Evolutionary conservation across 2,329 filamentous ascomycete species (phyloP), one percentile per base, ranked within the genome.

Genomic region (Sporothrix protearum): DNA sequence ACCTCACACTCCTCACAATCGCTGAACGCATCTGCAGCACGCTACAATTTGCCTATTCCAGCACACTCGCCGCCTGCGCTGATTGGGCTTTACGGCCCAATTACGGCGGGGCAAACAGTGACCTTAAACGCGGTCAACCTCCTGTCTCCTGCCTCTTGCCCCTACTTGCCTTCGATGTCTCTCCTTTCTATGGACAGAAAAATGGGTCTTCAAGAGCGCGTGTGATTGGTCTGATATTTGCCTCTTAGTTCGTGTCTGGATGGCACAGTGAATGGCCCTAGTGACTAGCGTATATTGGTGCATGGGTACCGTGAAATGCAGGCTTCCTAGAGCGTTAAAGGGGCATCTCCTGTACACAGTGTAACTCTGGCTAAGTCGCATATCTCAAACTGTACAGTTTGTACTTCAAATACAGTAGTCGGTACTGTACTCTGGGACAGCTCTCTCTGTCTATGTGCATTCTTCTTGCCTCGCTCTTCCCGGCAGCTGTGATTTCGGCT

Each of bases 41-140:
- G 64, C n/a, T 53, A 22, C 61, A 45, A 6, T 16, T 19, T 53
- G 28, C 47, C n/a, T 55, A 19, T 30, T 12, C 12, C 28, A 30
- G 6, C 42, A 22, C 49, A n/a, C n/a, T 79, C 77, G 78, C 76
- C 76, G 73, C 4, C 74, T 36, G 28, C 59, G 70, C 71, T 81
- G 77, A 81, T 82, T 81, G 80, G 82, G 75, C 71, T 39, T 72
- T 39, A 39, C n/a, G 12, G 16, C 9, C 30, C 69, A 63, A 22
- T 63, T 28, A 64, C 63, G 63, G 71, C 59, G 69, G 71, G 68
- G 59, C 71, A 42, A 36, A 28, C 49, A 61, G 51, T 28, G 25
- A 30, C 64, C 55, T 14, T 39, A 63, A 73, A 64, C 66, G 71
- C 68, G 22, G 6, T 39, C 39, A 10, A 49, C 66, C 55, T 59